These are phyloP conservation scores for Hypsizygus ulmarius DNA, from an alignment of 1,284 basidiomycete species.

Conservation along the genomic window DNA sequence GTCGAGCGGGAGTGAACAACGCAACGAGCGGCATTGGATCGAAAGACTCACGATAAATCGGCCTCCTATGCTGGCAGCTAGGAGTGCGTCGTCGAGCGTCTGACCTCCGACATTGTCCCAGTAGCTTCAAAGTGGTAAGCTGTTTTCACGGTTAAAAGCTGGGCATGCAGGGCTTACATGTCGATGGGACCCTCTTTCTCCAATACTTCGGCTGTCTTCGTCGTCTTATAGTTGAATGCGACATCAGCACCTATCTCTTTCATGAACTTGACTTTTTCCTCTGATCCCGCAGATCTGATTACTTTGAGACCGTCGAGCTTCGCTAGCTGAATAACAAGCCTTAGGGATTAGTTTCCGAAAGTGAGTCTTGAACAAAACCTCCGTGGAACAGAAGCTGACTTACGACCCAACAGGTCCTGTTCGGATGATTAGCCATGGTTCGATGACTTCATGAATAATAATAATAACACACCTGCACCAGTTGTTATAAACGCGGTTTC, in stretches of 20 bases:
- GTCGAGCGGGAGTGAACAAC: neutral
- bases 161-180: constrained; percentile 35
- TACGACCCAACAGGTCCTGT: constrained; percentile 40
- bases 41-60: constrained; percentile 19
- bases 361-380: neutral
- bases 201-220: constrained; percentile 48
- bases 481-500: constrained; percentile 57
- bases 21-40: no score
- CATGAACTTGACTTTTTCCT: constrained; percentile 66
- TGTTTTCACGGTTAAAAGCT: neutral
- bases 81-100: constrained; percentile 58
- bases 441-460: constrained; percentile 18
- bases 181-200: constrained; percentile 54
- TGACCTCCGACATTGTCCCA: constrained; percentile 57
- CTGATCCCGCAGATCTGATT: constrained; percentile 69
- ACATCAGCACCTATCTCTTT: constrained; percentile 64
- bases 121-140: constrained; percentile 28
- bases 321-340: constrained; percentile 55
- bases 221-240: constrained; percentile 73
- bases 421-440: neutral
- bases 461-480: constrained; percentile 40
- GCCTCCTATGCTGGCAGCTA: constrained; percentile 22
- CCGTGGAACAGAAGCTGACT: constrained; percentile 7
- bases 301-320: constrained; percentile 64
- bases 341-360: constrained; percentile 10